Conservation (phyloP, 345 rosid species). For the Lenwebbia sp. region DNA sequence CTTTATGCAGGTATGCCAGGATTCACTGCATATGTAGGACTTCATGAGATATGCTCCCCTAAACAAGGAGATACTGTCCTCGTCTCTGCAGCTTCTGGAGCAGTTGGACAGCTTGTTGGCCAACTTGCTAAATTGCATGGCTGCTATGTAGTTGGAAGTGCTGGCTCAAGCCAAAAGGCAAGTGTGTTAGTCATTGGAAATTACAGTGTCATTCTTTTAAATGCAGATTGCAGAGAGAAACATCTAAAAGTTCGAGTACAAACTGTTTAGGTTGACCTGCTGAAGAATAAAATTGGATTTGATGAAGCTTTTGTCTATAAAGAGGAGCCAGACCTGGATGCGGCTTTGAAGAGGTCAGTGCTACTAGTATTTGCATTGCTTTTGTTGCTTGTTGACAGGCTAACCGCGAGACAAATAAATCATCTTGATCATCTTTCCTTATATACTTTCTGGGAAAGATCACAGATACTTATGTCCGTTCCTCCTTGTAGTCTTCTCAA, state of each 20-base stretch:
- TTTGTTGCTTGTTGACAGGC: not conserved
- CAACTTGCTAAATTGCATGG: conserved; percentile 2
- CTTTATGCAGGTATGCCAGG: not conserved
- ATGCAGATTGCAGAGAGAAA: not conserved
- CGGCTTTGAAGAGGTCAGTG: not conserved
- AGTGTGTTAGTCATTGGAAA: not conserved
- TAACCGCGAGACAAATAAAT: not conserved
- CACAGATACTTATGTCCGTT: not conserved
- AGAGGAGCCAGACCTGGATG: conserved; percentile 1
- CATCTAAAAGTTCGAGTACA: not conserved
- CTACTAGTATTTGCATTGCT: not conserved
- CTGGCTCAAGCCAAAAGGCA: not conserved
- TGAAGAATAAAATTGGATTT: not conserved
- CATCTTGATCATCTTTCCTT: not conserved
- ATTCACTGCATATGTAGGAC: conserved; percentile 1
- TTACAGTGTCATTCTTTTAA: not conserved
- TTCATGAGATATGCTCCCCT: not conserved
- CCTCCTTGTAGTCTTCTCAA: not conserved
- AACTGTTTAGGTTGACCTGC: not conserved
- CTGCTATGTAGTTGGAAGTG: conserved; percentile 5
- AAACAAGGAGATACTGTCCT: not conserved
- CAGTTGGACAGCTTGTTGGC: conserved; percentile 1
- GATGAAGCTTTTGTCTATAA: conserved; percentile 4
- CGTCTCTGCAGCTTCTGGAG: not conserved
- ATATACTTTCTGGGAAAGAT: not conserved